Percentiles rank a stretch among this genome's conserved stretches.
Evolutionary conservation across 2,329 filamentous ascomycete genomes (phyloP).

Genomic region (Exophiala mesophila): DNA sequence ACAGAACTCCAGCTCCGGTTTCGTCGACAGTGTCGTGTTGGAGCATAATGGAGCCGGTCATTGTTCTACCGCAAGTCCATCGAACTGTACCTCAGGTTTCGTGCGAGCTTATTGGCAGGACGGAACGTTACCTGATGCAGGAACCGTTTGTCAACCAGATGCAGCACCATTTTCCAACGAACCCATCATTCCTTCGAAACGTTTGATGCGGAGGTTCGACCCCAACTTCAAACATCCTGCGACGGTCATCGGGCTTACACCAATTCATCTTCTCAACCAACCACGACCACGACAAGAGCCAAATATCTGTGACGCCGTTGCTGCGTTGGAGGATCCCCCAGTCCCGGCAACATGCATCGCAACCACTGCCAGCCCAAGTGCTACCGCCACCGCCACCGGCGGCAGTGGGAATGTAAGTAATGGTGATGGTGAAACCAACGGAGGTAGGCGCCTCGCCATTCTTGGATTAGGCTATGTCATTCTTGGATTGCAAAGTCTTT

Average conservation of each 20-base stretch:
- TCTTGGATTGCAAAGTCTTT: no score
- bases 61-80: constrained; percentile 28
- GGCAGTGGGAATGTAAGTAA: no score
- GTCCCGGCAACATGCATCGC: neutral
- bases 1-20: constrained; percentile 24
- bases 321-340: neutral
- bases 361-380: neutral
- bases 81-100: constrained; percentile 29
- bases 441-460: no score
- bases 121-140: constrained; percentile 32
- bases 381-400: neutral
- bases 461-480: no score
- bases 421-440: no score
- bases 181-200: neutral
- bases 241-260: neutral
- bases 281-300: neutral
- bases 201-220: neutral
- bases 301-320: neutral
- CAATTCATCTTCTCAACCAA: neutral
- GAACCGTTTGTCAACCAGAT: constrained; percentile 31
- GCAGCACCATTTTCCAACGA: neutral
- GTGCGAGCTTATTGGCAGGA: constrained; percentile 32
- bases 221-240: neutral
- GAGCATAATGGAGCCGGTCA: constrained; percentile 31
- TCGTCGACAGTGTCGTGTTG: constrained; percentile 34